Conservation (phyloP, 1,139 yeast species). For the Komagataea norvegica region DNA sequence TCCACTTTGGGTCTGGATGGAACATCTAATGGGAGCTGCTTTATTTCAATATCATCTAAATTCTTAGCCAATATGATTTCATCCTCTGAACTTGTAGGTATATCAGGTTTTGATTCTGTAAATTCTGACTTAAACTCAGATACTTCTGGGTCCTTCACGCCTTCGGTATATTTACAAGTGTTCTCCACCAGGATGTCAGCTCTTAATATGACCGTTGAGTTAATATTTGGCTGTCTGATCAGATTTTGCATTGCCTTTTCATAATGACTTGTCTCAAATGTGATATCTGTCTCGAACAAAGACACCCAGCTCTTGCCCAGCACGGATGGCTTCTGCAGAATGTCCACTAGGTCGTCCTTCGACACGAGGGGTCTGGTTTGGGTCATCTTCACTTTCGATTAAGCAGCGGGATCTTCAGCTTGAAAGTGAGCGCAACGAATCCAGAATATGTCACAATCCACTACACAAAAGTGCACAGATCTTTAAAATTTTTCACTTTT, state of each 20-base stretch:
- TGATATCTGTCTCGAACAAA: constrained; percentile 34
- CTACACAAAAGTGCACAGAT: neutral
- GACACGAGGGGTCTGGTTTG: neutral
- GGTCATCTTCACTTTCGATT: neutral
- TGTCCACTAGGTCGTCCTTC: constrained; percentile 3
- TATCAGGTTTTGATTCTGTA: constrained; percentile 31
- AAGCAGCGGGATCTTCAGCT: neutral
- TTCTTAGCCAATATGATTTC: constrained; percentile 40
- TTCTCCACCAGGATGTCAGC: constrained; percentile 74
- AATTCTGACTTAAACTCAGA: constrained; percentile 31
- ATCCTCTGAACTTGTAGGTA: constrained; percentile 22
- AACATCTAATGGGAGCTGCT: constrained; percentile 40
- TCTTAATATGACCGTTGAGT: constrained; percentile 84
- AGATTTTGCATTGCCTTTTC: constrained; percentile 75
- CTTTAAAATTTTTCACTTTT: neutral
- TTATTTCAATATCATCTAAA: constrained; percentile 51
- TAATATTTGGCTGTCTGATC: constrained; percentile 82
- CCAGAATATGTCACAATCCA: too few relatives aligned
- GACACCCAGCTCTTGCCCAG: constrained; percentile 70
- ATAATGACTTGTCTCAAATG: constrained; percentile 47
- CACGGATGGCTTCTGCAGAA: constrained; percentile 20
- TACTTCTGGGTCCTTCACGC: constrained; percentile 26
- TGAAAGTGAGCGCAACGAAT: too few relatives aligned
- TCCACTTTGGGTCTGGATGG: constrained; percentile 41
- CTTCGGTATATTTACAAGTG: constrained; percentile 33